Evolutionary conservation across 1,139 yeast species (phyloP), one percentile per base, ranked within the genome.

Genomic region (Sporopachydermia cereana): DNA sequence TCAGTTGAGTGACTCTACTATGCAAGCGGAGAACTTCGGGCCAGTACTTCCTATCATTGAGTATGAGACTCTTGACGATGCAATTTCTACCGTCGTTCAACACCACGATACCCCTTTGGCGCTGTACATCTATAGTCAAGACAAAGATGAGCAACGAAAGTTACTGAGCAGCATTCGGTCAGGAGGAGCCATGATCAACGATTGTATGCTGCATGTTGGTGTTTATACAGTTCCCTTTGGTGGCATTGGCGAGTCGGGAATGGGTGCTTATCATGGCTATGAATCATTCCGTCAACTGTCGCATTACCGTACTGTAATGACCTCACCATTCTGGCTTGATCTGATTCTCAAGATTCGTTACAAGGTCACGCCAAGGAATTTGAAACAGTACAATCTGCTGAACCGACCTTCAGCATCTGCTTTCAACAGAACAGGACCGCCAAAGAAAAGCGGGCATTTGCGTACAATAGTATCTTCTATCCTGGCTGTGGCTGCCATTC

Each of bases 41-140:
- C 96, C 97, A 3, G 65, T 89, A 5, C 67, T 89, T 53, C 96
- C 97, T 17, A 67, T 89, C 41, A 51, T 89, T 41, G 64, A 71
- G 42, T 83, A 77, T 58, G 54, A 63, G 2, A 64, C 72, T 47
- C 67, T 85, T 48, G 59, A 64, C 14, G 54, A 56, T 2, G 79
- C 78, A 0, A 64, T 84, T 36, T 62, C 61, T 9, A 56, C 71
- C 3, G 74, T 85, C 20, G 61, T 67, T 21, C 55, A 59, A 20
- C 54, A 67, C 46, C 85, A 79, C 57, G 95, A 86, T 61, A 80
- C 89, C n/a, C 97, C 98, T 9, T 72, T 89, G 59, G 95, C 95
- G 0, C 68, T 79, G 48, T 89, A 89, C 59, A 67, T 85, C 27
- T 88, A 83, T 60, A 73, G 93, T 16, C 64, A 72, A 24, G 66